phyloP scores from a whole-genome alignment of 768 basidiomycete genomes.

The Rhodotorula babjevae region DNA sequence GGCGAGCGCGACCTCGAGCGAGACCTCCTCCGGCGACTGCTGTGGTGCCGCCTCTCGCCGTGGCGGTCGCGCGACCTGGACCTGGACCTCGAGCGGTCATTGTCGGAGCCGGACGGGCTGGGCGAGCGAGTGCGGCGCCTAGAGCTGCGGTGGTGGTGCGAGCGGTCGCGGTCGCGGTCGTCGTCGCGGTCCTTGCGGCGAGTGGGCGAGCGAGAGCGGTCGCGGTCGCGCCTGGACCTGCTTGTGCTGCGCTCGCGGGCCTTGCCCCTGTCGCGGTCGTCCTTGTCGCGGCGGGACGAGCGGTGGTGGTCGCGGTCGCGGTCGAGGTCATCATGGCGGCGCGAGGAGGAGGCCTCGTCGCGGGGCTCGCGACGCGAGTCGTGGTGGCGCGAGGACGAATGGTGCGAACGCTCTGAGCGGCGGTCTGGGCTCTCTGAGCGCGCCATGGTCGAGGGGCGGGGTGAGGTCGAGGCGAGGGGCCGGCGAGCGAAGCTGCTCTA shows the following conservation, averaged over 20 bases:
- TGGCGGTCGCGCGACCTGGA: constrained; percentile 15
- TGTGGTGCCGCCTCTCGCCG: constrained; percentile 12
- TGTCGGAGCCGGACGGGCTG: neutral
- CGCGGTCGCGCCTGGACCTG: neutral
- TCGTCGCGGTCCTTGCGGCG: neutral
- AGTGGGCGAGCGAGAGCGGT: constrained; percentile 6
- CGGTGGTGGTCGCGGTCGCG: neutral
- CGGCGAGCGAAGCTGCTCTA: too few species aligned
- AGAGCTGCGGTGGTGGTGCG: constrained; percentile 3
- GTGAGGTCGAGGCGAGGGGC: neutral
- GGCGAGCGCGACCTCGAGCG: neutral
- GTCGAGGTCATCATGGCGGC: neutral
- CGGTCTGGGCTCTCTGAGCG: constrained; percentile 21
- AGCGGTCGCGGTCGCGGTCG: neutral
- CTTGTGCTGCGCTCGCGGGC: neutral
- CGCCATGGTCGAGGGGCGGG: constrained; percentile 5
- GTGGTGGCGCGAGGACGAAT: neutral
- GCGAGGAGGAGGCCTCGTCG: neutral
- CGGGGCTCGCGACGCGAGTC: neutral
- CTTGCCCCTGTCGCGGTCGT: neutral
- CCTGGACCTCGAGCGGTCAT: neutral
- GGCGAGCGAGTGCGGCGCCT: neutral
- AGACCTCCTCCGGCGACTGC: neutral
- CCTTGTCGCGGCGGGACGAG: neutral
- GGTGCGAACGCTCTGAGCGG: constrained; percentile 13